phyloP scores from a whole-genome alignment of 805 yeast genomes.

The Wickerhamiella parazyma region DNA sequence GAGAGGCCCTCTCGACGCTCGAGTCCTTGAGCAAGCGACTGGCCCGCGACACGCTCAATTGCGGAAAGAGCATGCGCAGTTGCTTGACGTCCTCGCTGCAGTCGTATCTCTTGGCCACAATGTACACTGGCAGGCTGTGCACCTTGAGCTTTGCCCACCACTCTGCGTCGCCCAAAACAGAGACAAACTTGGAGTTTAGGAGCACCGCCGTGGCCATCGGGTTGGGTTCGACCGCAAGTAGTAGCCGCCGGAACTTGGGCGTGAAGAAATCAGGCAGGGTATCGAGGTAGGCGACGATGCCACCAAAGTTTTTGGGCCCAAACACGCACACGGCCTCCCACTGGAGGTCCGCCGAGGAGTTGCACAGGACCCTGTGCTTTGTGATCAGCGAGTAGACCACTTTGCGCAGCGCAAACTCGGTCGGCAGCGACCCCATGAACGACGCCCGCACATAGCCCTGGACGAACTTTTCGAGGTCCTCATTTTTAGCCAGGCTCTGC shows the following conservation, averaged over 20 bases:
- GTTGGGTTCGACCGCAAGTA: conserved; percentile 2
- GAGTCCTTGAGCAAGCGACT: not conserved
- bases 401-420: not conserved
- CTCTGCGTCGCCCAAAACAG: not conserved
- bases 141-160: not conserved
- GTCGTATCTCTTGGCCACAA: conserved; percentile 1
- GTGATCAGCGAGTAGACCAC: not conserved
- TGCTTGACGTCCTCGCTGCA: not conserved
- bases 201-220: not conserved
- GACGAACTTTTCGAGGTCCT: not conserved
- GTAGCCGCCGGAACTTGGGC: conserved; percentile 4
- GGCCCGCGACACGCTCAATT: not conserved
- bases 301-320: conserved; percentile 2
- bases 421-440: not conserved
- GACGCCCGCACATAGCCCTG: conserved; percentile 2
- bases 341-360: conserved; percentile 5
- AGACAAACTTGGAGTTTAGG: not conserved
- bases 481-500: not conserved
- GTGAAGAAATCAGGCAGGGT: conserved; percentile 3
- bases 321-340: conserved; percentile 3
- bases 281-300: not conserved
- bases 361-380: not conserved
- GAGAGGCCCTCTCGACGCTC: conserved; percentile 4
- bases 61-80: conserved; percentile 5
- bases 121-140: not conserved